Evolutionary conservation across 2,329 filamentous ascomycete genomes (phyloP).

Genomic region (Stachybotrys elegans): DNA sequence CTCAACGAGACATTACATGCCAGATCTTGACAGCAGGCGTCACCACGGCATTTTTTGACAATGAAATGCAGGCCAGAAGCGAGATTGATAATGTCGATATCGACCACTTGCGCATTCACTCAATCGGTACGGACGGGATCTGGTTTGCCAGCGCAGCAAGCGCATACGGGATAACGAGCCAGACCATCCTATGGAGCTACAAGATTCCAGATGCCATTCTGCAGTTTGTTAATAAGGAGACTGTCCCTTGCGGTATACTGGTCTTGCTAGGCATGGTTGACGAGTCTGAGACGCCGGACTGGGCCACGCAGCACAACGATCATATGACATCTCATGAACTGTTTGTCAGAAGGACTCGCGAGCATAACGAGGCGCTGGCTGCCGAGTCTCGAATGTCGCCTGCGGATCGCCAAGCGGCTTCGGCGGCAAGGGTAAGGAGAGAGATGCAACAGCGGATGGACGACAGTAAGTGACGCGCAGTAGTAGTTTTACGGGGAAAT

Average conservation of each 20-base stretch:
- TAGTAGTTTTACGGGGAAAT: background rate
- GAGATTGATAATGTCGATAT: slow-evolving; percentile 36
- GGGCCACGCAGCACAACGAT: slow-evolving; percentile 40
- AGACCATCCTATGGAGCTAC: slow-evolving; percentile 57
- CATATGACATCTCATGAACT: slow-evolving; percentile 23
- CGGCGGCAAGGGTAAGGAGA: slow-evolving; percentile 32
- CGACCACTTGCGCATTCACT: slow-evolving; percentile 38
- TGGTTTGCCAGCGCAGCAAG: slow-evolving; percentile 56
- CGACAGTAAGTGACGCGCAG: slow-evolving; percentile 31
- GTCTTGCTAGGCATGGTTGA: slow-evolving; percentile 48
- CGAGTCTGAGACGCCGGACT: slow-evolving; percentile 48
- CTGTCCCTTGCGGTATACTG: slow-evolving; percentile 54
- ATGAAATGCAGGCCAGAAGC: slow-evolving; percentile 18
- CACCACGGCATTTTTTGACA: slow-evolving; percentile 37
- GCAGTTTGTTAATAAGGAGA: slow-evolving; percentile 43
- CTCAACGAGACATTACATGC: slow-evolving; percentile 39
- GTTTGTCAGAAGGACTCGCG: slow-evolving; percentile 29
- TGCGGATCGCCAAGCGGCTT: slow-evolving; percentile 34
- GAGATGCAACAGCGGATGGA: slow-evolving; percentile 40
- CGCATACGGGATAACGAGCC: slow-evolving; percentile 47
- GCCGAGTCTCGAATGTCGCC: slow-evolving; percentile 40
- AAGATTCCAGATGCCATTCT: slow-evolving; percentile 49
- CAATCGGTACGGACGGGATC: slow-evolving; percentile 30
- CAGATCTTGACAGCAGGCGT: slow-evolving; percentile 45
- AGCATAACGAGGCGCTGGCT: slow-evolving; percentile 34